Conservation (phyloP, 2,329 filamentous ascomycete species). For the Ascocoryne sarcoides region DNA sequence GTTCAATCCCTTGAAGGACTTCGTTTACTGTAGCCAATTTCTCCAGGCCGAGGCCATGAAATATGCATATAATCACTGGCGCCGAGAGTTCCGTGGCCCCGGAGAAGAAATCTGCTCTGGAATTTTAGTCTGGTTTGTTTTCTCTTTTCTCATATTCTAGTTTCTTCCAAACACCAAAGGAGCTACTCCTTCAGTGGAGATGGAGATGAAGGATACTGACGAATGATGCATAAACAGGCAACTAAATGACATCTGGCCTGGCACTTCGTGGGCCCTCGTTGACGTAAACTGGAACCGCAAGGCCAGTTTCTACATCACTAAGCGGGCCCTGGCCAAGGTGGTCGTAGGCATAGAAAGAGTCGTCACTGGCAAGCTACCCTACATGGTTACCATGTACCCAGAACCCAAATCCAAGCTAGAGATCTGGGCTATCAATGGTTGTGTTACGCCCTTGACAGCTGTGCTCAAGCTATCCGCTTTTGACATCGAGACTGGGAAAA, state of each 20-base stretch:
- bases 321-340: slow-evolving; percentile 33
- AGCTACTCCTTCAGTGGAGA: too few relatives aligned
- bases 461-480: slow-evolving; percentile 39
- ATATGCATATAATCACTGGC: slow-evolving; percentile 25
- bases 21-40: slow-evolving; percentile 24
- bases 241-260: slow-evolving; percentile 63
- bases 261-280: slow-evolving; percentile 56
- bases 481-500: slow-evolving; percentile 50
- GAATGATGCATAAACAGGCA: slow-evolving; percentile 39
- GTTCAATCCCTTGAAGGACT: slow-evolving; percentile 19
- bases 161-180: neutral
- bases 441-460: slow-evolving; percentile 5
- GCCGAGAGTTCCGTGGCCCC: slow-evolving; percentile 18
- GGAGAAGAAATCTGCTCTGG: slow-evolving; percentile 43
- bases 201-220: neutral
- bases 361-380: slow-evolving; percentile 8
- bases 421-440: slow-evolving; percentile 21
- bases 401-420: slow-evolving; percentile 8
- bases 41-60: slow-evolving; percentile 25
- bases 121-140: slow-evolving; percentile 52
- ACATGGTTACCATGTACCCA: slow-evolving; percentile 16
- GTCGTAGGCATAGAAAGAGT: slow-evolving; percentile 20
- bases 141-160: neutral
- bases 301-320: slow-evolving; percentile 43
- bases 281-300: slow-evolving; percentile 47